Evolutionary conservation across 495 filamentous ascomycete species (phyloP).

Genomic region (Penicillium lagena): DNA sequence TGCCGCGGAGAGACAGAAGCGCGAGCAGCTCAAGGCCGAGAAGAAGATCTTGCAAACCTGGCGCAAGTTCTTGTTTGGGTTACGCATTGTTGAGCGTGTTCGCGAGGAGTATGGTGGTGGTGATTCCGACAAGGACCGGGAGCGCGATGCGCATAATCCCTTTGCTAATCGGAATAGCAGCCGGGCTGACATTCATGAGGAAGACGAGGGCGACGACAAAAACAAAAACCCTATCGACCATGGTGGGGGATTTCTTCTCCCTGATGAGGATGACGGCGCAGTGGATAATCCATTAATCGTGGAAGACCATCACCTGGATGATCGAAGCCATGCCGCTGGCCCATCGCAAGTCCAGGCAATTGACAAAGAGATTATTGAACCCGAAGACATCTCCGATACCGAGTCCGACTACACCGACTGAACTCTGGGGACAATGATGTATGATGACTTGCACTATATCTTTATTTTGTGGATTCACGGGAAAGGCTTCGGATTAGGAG

Average conservation of each 20-base stretch:
- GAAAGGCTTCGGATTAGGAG: too few relatives aligned
- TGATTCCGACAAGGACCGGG: slow-evolving; percentile 25
- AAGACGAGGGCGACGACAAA: slow-evolving; percentile 2
- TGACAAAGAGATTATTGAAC: too few relatives aligned
- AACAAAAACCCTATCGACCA: slow-evolving; percentile 16
- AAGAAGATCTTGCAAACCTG: slow-evolving; percentile 70
- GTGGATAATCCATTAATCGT: slow-evolving; percentile 24
- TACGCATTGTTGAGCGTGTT: slow-evolving; percentile 76
- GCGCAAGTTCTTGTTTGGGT: slow-evolving; percentile 79
- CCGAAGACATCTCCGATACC: too few relatives aligned
- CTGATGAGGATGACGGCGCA: slow-evolving; percentile 22
- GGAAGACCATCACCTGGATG: slow-evolving; percentile 11
- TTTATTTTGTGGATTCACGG: too few relatives aligned
- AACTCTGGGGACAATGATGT: too few relatives aligned
- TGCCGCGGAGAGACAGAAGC: slow-evolving; percentile 69
- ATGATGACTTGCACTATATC: too few relatives aligned
- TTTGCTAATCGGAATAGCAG: slow-evolving; percentile 20
- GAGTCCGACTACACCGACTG: too few relatives aligned
- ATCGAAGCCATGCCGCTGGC: slow-evolving; percentile 7
- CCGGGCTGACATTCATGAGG: background rate
- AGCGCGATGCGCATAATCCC: slow-evolving; percentile 32
- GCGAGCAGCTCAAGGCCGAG: slow-evolving; percentile 76
- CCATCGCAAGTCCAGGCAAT: background rate
- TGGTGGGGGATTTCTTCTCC: slow-evolving; percentile 29
- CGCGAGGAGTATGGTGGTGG: slow-evolving; percentile 69